Evolutionary conservation across 441 rosid species (phyloP).

Genomic region (Erodium moschatum): DNA sequence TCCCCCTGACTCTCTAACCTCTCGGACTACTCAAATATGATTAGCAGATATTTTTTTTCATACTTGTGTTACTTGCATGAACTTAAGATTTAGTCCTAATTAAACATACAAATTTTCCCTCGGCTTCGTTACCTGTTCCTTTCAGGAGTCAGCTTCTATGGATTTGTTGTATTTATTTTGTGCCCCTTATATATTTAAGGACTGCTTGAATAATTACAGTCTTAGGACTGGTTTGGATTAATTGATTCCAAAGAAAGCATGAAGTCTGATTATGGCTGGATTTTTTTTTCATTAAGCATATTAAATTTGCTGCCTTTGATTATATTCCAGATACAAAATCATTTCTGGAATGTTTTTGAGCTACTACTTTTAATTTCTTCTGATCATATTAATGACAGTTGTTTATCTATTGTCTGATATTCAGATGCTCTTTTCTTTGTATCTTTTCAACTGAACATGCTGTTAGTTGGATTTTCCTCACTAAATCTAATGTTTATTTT

Average conservation of each 20-base stretch:
- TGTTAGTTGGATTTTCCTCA: no score
- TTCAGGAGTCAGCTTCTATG: not conserved
- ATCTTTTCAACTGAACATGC: no score
- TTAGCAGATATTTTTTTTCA: not conserved
- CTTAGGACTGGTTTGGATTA: not conserved
- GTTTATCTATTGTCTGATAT: no score
- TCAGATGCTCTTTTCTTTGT: no score
- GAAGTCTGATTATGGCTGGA: not conserved
- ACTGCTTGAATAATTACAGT: not conserved
- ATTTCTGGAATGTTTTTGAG: no score
- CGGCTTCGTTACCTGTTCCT: not conserved
- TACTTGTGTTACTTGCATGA: not conserved
- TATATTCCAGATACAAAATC: no score
- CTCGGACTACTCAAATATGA: conserved; percentile 1
- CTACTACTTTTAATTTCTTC: no score
- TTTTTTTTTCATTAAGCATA: not conserved
- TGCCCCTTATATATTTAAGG: not conserved
- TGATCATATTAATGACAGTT: no score
- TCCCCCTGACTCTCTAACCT: conserved; percentile 15
- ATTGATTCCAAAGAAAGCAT: not conserved
- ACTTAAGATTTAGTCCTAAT: not conserved
- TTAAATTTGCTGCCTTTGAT: no score
- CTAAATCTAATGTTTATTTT: no score
- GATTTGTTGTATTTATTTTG: not conserved
- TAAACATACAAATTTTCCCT: not conserved